These are phyloP conservation scores for Selaginella moellendorffii DNA, from an alignment of 75 land plant genomes.

Conservation along the genomic window DNA sequence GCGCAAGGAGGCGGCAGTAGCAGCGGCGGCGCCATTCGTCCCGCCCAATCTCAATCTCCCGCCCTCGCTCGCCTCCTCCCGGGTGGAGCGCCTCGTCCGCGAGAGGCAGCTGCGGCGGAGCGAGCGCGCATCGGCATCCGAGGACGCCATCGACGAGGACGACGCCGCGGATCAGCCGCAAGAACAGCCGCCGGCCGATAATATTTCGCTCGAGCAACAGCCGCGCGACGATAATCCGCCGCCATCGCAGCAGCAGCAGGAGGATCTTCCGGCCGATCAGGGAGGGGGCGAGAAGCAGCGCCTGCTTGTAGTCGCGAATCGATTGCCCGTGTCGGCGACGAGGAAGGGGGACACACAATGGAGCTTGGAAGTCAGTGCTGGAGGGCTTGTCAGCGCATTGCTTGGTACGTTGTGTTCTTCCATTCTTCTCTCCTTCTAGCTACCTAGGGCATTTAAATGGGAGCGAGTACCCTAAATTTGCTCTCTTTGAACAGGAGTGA, in stretches of 20 bases:
- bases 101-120: neutral
- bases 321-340: conserved; percentile 85
- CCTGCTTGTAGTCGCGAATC: conserved; percentile 85
- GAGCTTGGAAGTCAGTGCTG: conserved; percentile 93
- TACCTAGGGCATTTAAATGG: conserved; percentile 2
- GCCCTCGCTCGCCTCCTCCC: neutral
- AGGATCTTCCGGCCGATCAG: too few species aligned
- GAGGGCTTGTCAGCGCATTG: conserved; percentile 93
- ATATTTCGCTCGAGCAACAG: too few species aligned
- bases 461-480: neutral
- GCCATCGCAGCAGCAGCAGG: neutral
- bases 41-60: neutral
- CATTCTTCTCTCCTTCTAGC: too few species aligned
- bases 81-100: neutral
- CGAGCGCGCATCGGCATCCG: too few species aligned
- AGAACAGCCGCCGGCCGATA: neutral
- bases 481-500: too few species aligned
- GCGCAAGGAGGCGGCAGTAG: too few species aligned
- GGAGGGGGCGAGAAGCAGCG: too few species aligned
- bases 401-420: conserved; percentile 76
- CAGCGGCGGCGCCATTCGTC: neutral
- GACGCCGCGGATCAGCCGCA: neutral
- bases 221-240: too few species aligned
- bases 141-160: neutral
- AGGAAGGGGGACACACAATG: conserved; percentile 69